Evolutionary conservation across 2,329 filamentous ascomycete genomes (phyloP), one percentile per base, ranked within the genome.

Genomic region (Calcarisporium arbuscula): DNA sequence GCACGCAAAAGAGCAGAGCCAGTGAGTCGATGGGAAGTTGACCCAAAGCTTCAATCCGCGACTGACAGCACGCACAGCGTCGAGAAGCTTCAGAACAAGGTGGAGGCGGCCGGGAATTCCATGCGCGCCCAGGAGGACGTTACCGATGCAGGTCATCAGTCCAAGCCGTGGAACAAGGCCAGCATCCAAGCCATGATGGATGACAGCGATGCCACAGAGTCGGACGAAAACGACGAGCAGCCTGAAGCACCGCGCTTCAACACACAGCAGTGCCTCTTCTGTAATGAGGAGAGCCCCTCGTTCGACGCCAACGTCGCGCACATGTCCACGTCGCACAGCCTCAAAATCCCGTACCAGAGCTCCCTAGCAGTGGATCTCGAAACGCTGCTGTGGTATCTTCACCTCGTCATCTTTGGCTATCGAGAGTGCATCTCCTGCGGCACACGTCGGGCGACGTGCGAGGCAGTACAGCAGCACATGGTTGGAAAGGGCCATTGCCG

Each of bases 391-490:
- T 45, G 51, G 16, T 73, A 74, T 33, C 48, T 75, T 1, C 61
- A 67, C 36, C 56, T 71, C 5, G 51, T 75, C 31, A 64, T 75
- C 16, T 64, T 58, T n/a, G 60, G 52, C 1, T 72, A 70, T 37
- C 53, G 56, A 20, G 68, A 74, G 46, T 77, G 72, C 39, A 57
- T 77, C 19, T 59, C 59, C 14, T 77, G 72, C 44, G 64, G 64
- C 1, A 64, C 58, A 5, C 53, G 60, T 21, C 59, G 65, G 19
- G 48, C 49, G 3, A 67, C 64, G 0, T 52, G 58, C 0, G 56
- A 68, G 32, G 72, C 61, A 0, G 60, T 65, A 0, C 67, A 69
- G 32, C 67, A 72, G 19, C 72, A 74, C 40, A 74, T 73, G 69
- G 39, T 52, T 1, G 60, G 56, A 7, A 73, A 70, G 26, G 60